These are phyloP conservation scores for Trichophyton simii DNA, from an alignment of 2,329 filamentous ascomycete genomes.

Conservation along the genomic window DNA sequence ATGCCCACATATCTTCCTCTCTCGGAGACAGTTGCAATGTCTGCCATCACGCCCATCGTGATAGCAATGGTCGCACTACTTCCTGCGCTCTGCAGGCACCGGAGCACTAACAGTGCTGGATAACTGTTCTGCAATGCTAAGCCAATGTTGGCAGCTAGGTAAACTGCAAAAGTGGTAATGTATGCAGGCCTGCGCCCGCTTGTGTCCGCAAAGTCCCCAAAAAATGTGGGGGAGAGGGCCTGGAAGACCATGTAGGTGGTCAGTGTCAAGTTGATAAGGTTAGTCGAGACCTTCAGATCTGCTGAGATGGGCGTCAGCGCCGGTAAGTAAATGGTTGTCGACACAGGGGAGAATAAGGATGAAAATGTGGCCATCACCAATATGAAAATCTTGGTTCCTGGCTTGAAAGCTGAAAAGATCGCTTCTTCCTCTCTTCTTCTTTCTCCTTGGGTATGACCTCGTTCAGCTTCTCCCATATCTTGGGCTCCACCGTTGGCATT, in stretches of 20 bases:
- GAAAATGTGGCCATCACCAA: slow-evolving; percentile 7
- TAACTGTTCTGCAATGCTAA: slow-evolving; percentile 48
- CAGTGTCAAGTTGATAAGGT: slow-evolving; percentile 39
- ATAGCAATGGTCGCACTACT: slow-evolving; percentile 60
- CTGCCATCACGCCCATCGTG: slow-evolving; percentile 57
- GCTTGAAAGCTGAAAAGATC: background rate
- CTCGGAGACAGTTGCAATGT: slow-evolving; percentile 56
- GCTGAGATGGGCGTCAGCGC: slow-evolving; percentile 20
- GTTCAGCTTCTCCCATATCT: too few species aligned
- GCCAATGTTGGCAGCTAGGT: slow-evolving; percentile 47
- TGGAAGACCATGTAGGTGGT: slow-evolving; percentile 45
- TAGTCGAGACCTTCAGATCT: slow-evolving; percentile 30
- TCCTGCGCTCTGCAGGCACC: slow-evolving; percentile 51
- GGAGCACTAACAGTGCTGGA: slow-evolving; percentile 46
- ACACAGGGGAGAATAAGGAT: slow-evolving; percentile 7
- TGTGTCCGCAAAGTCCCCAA: slow-evolving; percentile 50
- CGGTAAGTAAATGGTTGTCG: slow-evolving; percentile 39
- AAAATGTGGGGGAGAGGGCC: slow-evolving; percentile 47
- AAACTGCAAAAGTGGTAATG: slow-evolving; percentile 45
- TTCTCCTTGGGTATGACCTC: background rate
- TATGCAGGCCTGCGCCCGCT: slow-evolving; percentile 51
- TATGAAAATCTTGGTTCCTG: slow-evolving; percentile 2
- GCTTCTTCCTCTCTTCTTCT: background rate
- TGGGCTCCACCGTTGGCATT: too few species aligned
- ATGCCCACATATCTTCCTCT: slow-evolving; percentile 61